Percentiles rank a stretch among this genome's conserved stretches.
Evolutionary conservation across 208 protist species (phyloP).

Genomic region (Dictyostelium gargantuum): DNA sequence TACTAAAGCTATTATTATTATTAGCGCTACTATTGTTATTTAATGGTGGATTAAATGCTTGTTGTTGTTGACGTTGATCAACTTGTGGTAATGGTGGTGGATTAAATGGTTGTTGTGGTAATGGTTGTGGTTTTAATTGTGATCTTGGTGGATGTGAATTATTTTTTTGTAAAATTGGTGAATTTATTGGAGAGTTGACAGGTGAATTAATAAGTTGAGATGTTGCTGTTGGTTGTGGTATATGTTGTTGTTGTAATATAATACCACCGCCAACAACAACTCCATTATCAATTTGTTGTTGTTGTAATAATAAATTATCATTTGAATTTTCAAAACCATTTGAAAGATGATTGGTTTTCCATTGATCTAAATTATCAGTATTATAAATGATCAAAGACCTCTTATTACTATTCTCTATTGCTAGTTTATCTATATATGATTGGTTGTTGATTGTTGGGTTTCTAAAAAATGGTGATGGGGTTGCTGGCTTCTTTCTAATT

Average conservation of each 20-base stretch:
- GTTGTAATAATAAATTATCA: not conserved
- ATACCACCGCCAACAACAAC: no score
- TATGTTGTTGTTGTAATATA: not conserved
- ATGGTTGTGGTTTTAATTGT: not conserved
- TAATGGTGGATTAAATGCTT: not conserved
- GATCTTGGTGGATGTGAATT: no score
- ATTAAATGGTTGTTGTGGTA: not conserved
- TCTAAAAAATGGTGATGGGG: no score
- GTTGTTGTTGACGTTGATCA: not conserved
- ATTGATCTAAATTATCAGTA: constrained; percentile 2
- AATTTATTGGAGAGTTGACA: no score
- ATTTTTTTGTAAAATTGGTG: not conserved
- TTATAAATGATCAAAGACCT: not conserved
- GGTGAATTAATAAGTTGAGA: no score
- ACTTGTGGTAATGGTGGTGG: not conserved
- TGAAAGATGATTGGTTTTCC: not conserved
- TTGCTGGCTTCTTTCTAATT: not conserved
- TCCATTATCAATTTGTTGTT: not conserved
- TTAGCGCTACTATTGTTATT: no score
- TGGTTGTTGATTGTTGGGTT: not conserved
- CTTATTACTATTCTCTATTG: not conserved
- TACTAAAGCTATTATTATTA: not conserved
- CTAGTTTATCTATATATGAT: not conserved
- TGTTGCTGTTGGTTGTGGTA: not conserved
- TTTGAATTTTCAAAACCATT: not conserved